These are phyloP conservation scores for Graphilbum sp. DNA, from an alignment of 2,329 filamentous ascomycete species.

Conservation along the genomic window DNA sequence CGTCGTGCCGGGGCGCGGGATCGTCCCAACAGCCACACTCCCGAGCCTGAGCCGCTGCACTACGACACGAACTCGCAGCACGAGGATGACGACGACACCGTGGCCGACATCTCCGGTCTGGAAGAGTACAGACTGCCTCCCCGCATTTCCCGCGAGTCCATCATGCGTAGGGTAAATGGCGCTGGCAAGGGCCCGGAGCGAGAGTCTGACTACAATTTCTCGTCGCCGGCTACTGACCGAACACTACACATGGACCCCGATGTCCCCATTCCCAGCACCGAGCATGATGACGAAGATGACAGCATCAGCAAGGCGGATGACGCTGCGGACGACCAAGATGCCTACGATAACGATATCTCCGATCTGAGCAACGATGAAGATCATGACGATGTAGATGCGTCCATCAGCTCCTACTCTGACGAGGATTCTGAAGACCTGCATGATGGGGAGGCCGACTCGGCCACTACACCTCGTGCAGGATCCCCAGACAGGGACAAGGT, in stretches of 20 bases:
- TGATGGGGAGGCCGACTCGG: conserved; percentile 13
- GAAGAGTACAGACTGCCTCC: conserved; percentile 52
- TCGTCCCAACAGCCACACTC: conserved; percentile 23
- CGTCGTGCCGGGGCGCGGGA: conserved; percentile 41
- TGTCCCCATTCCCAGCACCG: conserved; percentile 74
- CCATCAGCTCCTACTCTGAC: background rate
- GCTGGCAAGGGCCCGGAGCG: conserved; percentile 38
- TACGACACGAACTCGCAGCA: conserved; percentile 22
- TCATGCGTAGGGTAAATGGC: conserved; percentile 72
- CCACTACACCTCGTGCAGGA: conserved; percentile 30
- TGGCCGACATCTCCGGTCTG: conserved; percentile 42
- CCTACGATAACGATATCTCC: background rate
- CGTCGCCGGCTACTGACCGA: conserved; percentile 39
- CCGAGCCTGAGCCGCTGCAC: conserved; percentile 20
- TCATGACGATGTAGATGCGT: conserved; percentile 23
- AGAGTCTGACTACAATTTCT: conserved; percentile 48
- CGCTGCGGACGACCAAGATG: conserved; percentile 9
- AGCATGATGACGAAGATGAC: conserved; percentile 26
- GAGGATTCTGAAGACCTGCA: conserved; percentile 4
- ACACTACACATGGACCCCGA: conserved; percentile 62
- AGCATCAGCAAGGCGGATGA: conserved; percentile 30
- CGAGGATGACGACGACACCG: conserved; percentile 40
- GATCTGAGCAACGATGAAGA: conserved; percentile 17
- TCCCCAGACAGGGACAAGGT: too few relatives aligned
- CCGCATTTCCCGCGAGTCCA: conserved; percentile 84